Base-by-base conservation (phyloP, 306 rosid species). In the Corylus americana region DNA sequence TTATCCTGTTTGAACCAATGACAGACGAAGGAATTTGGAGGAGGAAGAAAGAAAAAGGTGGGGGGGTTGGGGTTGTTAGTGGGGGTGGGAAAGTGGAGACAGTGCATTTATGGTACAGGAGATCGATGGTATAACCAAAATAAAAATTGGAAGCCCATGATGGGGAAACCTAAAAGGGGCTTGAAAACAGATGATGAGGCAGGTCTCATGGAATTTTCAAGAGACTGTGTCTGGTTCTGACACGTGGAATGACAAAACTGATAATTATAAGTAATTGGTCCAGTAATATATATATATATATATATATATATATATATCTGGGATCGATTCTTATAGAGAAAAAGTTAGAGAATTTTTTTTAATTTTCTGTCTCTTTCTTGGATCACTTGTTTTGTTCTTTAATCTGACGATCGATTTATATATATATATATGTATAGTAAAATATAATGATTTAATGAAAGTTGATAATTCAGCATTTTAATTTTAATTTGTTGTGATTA, bases 81-180 rank as follows among this genome's bases (percentile, higher is more conserved):
- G 74, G 87, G 74, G 88, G 84, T 8, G 80, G 58, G 82, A 72
- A 71, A 89, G 89, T 89, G 88, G 87, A 81, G 93, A 85, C 87
- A 81, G 37, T 55, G 71, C 81, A 76, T 51, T 37, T 61, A 70
- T 69, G 87, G 77, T 86, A 80, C 79, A 58, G 44, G 68, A 82
- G 86, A 39, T 39, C 44, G 44, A 80, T 73, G 82, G 87, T 81
- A 77, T 81, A 77, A 77, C 85, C 57, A 29, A 70, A 71, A 55
- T 57, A 70, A 55, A 1, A 50, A 22, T 54, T 85, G 12, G 11
- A 42, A 77, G 12, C n/a, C 13, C 54, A 73, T 59, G 47, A 75
- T 22, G 77, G 12, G 18, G 20, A 49, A 25, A 59, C 29, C 66
- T 71, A n/a, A 57, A 74, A 69, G 17, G 31, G 16, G 55, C 37